Evolutionary conservation across 495 filamentous ascomycete species (phyloP).

Genomic region (Tuber brumale): DNA sequence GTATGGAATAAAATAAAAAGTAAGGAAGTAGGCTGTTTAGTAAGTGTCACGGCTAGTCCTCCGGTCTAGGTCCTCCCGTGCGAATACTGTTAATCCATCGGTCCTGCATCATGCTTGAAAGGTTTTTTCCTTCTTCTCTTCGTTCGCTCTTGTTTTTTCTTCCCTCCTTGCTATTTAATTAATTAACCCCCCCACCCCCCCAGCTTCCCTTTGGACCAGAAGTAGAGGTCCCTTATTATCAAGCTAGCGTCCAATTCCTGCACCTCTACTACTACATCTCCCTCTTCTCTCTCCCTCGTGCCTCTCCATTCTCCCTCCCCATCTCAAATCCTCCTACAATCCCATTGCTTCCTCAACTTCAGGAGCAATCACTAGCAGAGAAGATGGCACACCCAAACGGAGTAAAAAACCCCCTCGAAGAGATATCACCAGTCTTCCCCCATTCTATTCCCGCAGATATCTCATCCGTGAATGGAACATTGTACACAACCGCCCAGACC

Average conservation of each 20-base stretch:
- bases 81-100: not conserved
- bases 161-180: slow-evolving; percentile 1
- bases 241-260: slow-evolving; percentile 13
- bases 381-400: slow-evolving; percentile 13
- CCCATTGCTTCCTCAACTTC: slow-evolving; percentile 27
- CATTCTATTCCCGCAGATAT: slow-evolving; percentile 54
- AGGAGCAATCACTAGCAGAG: slow-evolving; percentile 29
- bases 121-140: slow-evolving; percentile 6
- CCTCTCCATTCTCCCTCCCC: slow-evolving; percentile 18
- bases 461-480: slow-evolving; percentile 72
- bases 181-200: not conserved
- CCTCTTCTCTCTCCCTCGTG: not conserved
- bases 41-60: not conserved
- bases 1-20: not conserved
- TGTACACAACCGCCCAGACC: slow-evolving; percentile 83
- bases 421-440: slow-evolving; percentile 55
- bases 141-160: slow-evolving; percentile 6
- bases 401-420: slow-evolving; percentile 35
- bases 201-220: not conserved
- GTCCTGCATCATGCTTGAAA: not conserved
- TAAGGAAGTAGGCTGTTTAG: not conserved
- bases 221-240: slow-evolving; percentile 10
- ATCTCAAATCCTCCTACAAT: slow-evolving; percentile 22
- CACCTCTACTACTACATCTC: slow-evolving; percentile 5
- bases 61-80: not conserved